Percentiles rank a stretch among this genome's conserved stretches.
Evolutionary conservation across 78 protist genomes (phyloP).

Genomic region (Dictyostelium intermedium): DNA sequence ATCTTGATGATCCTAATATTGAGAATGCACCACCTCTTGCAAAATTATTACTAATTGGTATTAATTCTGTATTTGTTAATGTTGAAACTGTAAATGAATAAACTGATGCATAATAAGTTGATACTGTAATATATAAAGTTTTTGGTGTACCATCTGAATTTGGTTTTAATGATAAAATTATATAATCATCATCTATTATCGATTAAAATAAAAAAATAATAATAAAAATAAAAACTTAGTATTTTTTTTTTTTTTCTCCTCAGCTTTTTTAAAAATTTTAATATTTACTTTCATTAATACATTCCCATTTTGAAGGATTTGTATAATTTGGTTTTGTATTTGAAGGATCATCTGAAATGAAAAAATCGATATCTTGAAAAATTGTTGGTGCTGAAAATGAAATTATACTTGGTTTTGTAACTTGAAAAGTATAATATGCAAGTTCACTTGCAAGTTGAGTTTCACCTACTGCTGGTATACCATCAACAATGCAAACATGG

Average conservation of each 20-base stretch:
- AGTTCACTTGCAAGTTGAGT: not conserved
- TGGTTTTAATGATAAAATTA: slow-evolving; percentile 37
- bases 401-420: not conserved
- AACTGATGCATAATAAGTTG: slow-evolving; percentile 30
- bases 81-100: slow-evolving; percentile 24
- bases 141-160: slow-evolving; percentile 21
- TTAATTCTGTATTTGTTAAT: not conserved
- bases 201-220: not conserved
- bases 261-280: too few species aligned
- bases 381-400: slow-evolving; percentile 37
- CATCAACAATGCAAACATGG: slow-evolving; percentile 52
- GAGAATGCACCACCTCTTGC: slow-evolving; percentile 30
- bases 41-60: not conserved
- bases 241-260: not conserved
- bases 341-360: slow-evolving; percentile 31
- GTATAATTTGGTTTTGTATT: not conserved
- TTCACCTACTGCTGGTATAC: not conserved
- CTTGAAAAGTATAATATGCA: slow-evolving; percentile 14
- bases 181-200: slow-evolving; percentile 41
- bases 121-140: slow-evolving; percentile 39
- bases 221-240: not conserved
- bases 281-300: slow-evolving; percentile 8
- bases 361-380: slow-evolving; percentile 51
- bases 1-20: slow-evolving; percentile 23
- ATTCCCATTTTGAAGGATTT: slow-evolving; percentile 2